Conservation (phyloP, 2,329 filamentous ascomycete genomes). For the Drechmeria coniospora region DNA sequence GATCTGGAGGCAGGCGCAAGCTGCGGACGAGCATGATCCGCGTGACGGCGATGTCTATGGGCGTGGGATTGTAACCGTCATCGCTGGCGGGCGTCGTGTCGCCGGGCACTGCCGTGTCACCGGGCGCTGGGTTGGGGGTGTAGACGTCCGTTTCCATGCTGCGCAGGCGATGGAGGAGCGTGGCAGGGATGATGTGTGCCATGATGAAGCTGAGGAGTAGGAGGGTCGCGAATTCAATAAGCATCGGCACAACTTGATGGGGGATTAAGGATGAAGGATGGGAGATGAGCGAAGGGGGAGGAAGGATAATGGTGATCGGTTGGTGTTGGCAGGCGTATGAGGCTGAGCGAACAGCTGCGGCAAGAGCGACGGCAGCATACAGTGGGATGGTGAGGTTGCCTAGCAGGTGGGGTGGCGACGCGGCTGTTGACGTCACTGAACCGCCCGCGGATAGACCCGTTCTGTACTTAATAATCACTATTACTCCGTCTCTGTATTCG, state of each 20-base stretch:
- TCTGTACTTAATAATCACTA: too few relatives aligned
- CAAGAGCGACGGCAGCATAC: too few relatives aligned
- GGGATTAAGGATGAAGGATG: neutral
- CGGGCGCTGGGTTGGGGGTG: neutral
- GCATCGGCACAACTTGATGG: neutral
- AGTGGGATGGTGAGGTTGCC: too few relatives aligned
- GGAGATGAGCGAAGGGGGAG: neutral
- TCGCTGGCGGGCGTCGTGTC: conserved; percentile 2
- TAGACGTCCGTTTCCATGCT: neutral
- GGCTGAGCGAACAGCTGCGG: too few relatives aligned
- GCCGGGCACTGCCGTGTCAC: neutral
- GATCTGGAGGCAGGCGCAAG: conserved; percentile 32
- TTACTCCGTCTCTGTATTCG: too few relatives aligned
- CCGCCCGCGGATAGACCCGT: too few relatives aligned
- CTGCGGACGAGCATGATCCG: conserved; percentile 30
- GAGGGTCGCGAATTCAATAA: conserved; percentile 5
- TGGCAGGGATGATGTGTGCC: conserved; percentile 12
- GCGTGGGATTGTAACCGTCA: conserved; percentile 18
- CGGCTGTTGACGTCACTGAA: too few relatives aligned
- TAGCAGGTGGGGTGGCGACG: too few relatives aligned
- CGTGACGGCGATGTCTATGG: conserved; percentile 33
- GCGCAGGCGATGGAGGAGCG: conserved; percentile 8
- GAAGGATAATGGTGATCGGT: neutral
- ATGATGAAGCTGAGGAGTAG: conserved; percentile 9
- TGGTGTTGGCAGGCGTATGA: neutral